Conservation (phyloP, 164 flowering plant genomes). For the Nelumbo lutea region DNA sequence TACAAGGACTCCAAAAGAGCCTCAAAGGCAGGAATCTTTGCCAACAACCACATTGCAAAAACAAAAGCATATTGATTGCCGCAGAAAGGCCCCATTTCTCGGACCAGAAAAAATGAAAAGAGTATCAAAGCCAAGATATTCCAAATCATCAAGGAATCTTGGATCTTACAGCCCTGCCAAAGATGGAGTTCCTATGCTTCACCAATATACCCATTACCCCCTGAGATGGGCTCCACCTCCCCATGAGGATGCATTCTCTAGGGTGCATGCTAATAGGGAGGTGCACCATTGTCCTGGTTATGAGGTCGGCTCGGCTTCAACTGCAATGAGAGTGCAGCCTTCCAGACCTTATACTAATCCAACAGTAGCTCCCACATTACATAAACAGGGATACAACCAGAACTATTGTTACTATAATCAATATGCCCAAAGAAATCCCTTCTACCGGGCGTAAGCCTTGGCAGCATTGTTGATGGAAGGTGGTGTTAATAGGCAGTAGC, state of each 20-base stretch:
- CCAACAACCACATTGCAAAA: not conserved
- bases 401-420: not conserved
- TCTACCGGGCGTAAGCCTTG: not conserved
- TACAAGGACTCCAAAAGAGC: not conserved
- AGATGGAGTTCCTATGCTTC: not conserved
- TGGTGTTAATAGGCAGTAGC: conserved; percentile 1
- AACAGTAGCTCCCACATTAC: not conserved
- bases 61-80: conserved; percentile 7
- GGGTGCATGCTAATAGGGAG: not conserved
- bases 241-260: not conserved
- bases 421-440: conserved; percentile 5
- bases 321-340: conserved; percentile 2
- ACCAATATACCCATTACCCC: conserved; percentile 1
- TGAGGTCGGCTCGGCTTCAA: conserved; percentile 18
- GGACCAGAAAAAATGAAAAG: conserved; percentile 5
- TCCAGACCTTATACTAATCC: conserved; percentile 3
- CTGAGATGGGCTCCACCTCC: conserved; percentile 4
- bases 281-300: conserved; percentile 3
- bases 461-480: not conserved
- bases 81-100: conserved; percentile 10
- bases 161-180: not conserved
- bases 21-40: conserved; percentile 3
- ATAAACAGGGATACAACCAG: conserved; percentile 2
- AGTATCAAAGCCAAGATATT: conserved; percentile 2
- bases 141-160: conserved; percentile 7